Evolutionary conservation across 2,329 filamentous ascomycete species (phyloP).

Genomic region (Xylariaceae sp.): DNA sequence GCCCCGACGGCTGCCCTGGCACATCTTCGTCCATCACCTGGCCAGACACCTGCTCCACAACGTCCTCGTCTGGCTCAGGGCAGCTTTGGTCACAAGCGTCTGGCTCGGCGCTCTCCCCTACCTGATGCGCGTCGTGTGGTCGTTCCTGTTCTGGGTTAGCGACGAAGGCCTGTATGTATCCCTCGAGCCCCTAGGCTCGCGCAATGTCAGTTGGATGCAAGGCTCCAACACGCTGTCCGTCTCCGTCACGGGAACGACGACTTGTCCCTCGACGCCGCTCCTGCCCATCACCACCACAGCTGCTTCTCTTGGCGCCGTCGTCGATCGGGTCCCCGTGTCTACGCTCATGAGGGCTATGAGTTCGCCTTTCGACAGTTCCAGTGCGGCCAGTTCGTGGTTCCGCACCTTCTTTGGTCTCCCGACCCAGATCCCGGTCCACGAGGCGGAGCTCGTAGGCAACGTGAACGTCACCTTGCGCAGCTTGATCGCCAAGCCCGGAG

Average conservation of each 20-base stretch:
- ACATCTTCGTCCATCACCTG: conserved; percentile 76
- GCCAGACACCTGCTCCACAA: conserved; percentile 66
- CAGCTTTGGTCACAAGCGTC: conserved; percentile 71
- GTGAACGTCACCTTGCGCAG: conserved; percentile 22
- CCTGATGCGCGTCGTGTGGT: conserved; percentile 87
- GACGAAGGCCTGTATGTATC: conserved; percentile 59
- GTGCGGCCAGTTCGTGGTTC: conserved; percentile 30
- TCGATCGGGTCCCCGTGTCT: conserved; percentile 32
- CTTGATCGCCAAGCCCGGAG: conserved; percentile 15
- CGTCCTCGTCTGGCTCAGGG: conserved; percentile 71
- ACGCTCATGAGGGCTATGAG: conserved; percentile 25
- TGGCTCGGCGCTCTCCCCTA: conserved; percentile 89
- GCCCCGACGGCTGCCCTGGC: conserved; percentile 74
- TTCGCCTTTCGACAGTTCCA: conserved; percentile 29
- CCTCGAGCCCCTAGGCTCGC: conserved; percentile 27
- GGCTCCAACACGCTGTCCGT: conserved; percentile 19
- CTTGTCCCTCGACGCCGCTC: conserved; percentile 37
- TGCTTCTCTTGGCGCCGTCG: conserved; percentile 31
- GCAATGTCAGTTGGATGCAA: conserved; percentile 22
- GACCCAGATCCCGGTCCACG: conserved; percentile 13
- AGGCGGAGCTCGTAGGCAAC: conserved; percentile 15
- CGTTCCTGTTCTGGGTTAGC: conserved; percentile 89
- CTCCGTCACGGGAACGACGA: conserved; percentile 26
- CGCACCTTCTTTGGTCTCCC: conserved; percentile 25
- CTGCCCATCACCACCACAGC: conserved; percentile 35